Evolutionary conservation across 2,329 filamentous ascomycete genomes (phyloP), one percentile per base, ranked within the genome.

Genomic region (Curvularia verruculosa): DNA sequence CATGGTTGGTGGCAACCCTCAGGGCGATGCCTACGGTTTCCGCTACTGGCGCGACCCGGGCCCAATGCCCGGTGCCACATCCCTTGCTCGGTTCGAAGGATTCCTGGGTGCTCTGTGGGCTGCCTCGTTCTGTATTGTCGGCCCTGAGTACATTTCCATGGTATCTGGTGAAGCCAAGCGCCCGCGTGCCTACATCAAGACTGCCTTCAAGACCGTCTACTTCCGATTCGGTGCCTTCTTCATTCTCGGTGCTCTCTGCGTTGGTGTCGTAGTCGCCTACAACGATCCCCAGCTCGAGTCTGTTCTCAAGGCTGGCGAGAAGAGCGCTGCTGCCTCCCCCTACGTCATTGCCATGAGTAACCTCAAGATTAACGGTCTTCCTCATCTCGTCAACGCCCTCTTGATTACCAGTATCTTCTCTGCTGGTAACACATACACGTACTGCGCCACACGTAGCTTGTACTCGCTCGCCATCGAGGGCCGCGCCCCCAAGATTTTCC

Each of bases 281-380:
- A 85, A 92, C 62, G 85, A 93, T 49, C 79, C 91, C 8, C 90
- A 89, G 12, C 89, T 89, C 53, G 79, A 91, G 36, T 87, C 84
- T 0, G 72, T 76, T 9, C 64, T 76, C 36, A 60, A 49, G 7
- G 63, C 68, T 34, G 67, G 60, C 23, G 63, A 67, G 23, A 73
- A 68, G 36, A 69, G 68, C 45, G 85, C 84, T 8, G 82, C 83
- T 10, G 84, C 84, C 0, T 87, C 85, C 26, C 85, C 85, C 2
- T 87, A 87, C 64, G 85, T 87, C 53, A 86, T 88, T 66, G 85
- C 85, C 47, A 86, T 87, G 83, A 73, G 78, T 49, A 84, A 80
- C 63, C 63, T 87, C 59, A 75, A 79, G 9, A 80, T 87, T 52
- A 65, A 70, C 0, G 82, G 82, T 10, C 79, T 87, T 28, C 84